Base-by-base conservation (phyloP, 2,329 filamentous ascomycete species). In the Cordyceps fumosorosea region DNA sequence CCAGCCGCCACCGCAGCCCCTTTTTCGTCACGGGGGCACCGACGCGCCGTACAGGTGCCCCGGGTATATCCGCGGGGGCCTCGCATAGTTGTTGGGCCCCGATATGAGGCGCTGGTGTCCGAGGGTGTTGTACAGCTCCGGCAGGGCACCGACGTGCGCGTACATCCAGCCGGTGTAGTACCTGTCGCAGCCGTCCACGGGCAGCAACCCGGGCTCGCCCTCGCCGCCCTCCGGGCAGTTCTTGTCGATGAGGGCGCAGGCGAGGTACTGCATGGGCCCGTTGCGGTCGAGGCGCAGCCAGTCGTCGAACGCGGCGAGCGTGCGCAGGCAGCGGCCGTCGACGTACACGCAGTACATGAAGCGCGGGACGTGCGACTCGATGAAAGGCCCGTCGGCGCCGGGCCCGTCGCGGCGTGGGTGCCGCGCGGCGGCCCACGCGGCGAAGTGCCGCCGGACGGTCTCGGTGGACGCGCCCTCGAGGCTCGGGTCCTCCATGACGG, bases 151-250 rank as follows among this genome's bases (percentile, higher is more conserved):
- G 24, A 44, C 60, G 54, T 62, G 54, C 2, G 60, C 60, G 29
- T 62, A 62, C 60, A 62, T 62, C 60, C 60, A 62, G 29, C 60
- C 60, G 5, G 60, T 56, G 54, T 62, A 62, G 53, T 57, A 56
- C n/a, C 54, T 14, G 26, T 55, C 58, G 58, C 58, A 61, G 50
- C 60, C 60, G 14, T 56, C 54, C 12, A 62, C 60, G n/a, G 29
- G 24, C 3, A 24, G 11, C 54, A 57, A 18, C 18, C 54, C 60
- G 34, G 50, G n/a, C 14, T 54, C 50, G 7, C 58, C 58, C 58
- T 60, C 58, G 12, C 58, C 58, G 14, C 22, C 10, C 5, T 24
- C 32, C 5, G 47, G 47, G 26, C 54, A 56, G 53, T 58, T 56
- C 53, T 53, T 57, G 54, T 62, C 60, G 26, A 62, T 40, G 34